A percentile compares a stretch with the other conserved stretches of the same genome.
Conservation (phyloP, 306 rosid species). For the Albizia julibrissin region DNA sequence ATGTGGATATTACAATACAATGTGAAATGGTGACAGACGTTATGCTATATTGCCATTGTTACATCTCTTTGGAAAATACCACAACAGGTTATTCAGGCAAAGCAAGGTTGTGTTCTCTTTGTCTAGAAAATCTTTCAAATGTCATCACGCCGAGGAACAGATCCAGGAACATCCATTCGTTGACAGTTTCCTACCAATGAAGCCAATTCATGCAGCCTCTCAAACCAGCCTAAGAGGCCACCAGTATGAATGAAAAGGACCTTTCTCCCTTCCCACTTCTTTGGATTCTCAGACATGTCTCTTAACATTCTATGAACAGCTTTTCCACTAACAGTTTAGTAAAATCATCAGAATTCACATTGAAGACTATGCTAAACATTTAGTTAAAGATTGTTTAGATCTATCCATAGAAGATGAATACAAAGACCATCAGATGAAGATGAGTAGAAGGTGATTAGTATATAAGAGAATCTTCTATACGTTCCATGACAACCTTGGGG, state of each 20-base stretch:
- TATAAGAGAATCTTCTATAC: too few species aligned
- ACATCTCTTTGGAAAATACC: neutral
- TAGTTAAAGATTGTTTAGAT: neutral
- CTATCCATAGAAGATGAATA: neutral
- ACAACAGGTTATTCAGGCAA: too few species aligned
- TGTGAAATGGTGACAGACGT: neutral
- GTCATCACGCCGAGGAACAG: too few species aligned
- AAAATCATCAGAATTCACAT: slow-evolving; percentile 19
- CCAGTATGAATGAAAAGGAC: slow-evolving; percentile 93
- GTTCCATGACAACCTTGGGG: too few species aligned
- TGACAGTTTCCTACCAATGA: slow-evolving; percentile 70
- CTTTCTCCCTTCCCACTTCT: slow-evolving; percentile 95
- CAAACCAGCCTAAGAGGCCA: slow-evolving; percentile 84
- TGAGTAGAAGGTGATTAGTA: too few species aligned
- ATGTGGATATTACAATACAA: neutral
- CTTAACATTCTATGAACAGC: slow-evolving; percentile 73
- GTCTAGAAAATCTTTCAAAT: too few species aligned
- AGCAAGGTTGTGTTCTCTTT: too few species aligned
- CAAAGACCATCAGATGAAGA: neutral
- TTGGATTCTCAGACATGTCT: slow-evolving; percentile 77
- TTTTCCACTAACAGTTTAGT: slow-evolving; percentile 65
- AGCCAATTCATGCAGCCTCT: slow-evolving; percentile 70
- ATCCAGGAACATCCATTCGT: slow-evolving; percentile 63
- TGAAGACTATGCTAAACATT: neutral
- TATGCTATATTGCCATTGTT: neutral